Evolutionary conservation across 805 yeast genomes (phyloP), one percentile per base, ranked within the genome.

Genomic region (Myxozyma udenii): DNA sequence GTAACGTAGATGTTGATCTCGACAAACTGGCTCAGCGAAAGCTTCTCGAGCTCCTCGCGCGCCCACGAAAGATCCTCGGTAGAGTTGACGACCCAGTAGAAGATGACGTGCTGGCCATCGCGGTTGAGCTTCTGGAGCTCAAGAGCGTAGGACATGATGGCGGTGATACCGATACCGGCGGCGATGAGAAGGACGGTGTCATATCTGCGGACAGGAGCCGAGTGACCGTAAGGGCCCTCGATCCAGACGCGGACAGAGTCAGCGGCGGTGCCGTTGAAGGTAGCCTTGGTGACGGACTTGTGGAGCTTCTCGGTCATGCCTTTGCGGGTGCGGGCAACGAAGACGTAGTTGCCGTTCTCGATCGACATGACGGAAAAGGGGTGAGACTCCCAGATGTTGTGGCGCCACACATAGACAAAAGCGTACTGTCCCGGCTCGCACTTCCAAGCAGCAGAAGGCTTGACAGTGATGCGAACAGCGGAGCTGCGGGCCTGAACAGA

Each of bases 141-240:
- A 52, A 42, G 55, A 49, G 78, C 78, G 50, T 78, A 73, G 2
- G 79, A 70, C 38, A 76, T 69, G 7, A 78, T 69, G 0, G 81
- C 84, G 0, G 87, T 79, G 61, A 81, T 74, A 9, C 87, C 87
- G 55, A 79, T 78, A 4, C 86, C 87, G 7, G 86, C 86, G 2
- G 84, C 82, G 38, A 81, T 65, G 40, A 80, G 72, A 5, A 80
- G 66, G 1, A 77, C 75, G 42, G 73, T 71, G 32, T 71, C 58
- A 25, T 76, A 79, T 19, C 73, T 69, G 42, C 71, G 71, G 51
- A 78, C 75, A 1, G 81, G 82, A 14, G 63, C 66, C 1, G 73
- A 62, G 4, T 66, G 62, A 1, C 86, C 86, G 58, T 82, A 81
- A 0, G 84, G 82, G 0, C 87, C 87, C 58, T 81, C 87, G 19